A percentile compares a stretch with the other conserved stretches of the same genome.
Conservation (phyloP, 768 basidiomycete species). For the Thelephora aurantiotincta region DNA sequence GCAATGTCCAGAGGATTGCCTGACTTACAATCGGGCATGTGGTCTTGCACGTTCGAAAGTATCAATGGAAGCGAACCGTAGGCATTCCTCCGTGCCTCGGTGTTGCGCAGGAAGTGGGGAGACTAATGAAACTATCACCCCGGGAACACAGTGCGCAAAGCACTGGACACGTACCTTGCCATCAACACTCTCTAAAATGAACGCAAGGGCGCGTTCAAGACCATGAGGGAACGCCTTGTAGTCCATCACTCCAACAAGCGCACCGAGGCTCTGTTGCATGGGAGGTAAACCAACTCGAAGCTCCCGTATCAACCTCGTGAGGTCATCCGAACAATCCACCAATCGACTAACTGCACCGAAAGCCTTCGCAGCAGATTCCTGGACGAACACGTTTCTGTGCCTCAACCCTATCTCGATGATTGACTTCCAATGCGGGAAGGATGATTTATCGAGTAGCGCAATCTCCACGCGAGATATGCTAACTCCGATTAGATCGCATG, state of each 20-base stretch:
- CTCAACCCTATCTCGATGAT: conserved; percentile 63
- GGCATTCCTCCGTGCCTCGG: conserved; percentile 49
- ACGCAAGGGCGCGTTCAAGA: conserved; percentile 37
- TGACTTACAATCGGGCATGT: conserved; percentile 30
- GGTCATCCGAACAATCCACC: conserved; percentile 44
- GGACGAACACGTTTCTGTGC: conserved; percentile 47
- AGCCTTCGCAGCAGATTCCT: conserved; percentile 63
- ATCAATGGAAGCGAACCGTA: conserved; percentile 34
- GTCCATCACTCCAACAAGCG: conserved; percentile 52
- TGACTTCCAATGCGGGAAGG: conserved; percentile 47
- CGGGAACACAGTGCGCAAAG: conserved; percentile 8
- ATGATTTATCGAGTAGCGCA: conserved; percentile 22
- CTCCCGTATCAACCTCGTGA: conserved; percentile 64
- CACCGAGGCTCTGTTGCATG: conserved; percentile 62
- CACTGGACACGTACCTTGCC: conserved; percentile 30
- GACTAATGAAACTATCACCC: conserved; percentile 13
- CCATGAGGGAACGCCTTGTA: conserved; percentile 43
- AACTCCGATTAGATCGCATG: conserved; percentile 55
- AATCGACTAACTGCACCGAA: conserved; percentile 58
- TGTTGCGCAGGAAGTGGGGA: conserved; percentile 24
- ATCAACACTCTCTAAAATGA: conserved; percentile 47
- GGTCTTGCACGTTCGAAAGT: conserved; percentile 27
- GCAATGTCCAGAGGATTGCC: conserved; percentile 2
- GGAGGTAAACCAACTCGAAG: conserved; percentile 33
- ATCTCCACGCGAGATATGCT: conserved; percentile 48